A percentile compares a stretch with the other conserved stretches of the same genome.
Evolutionary conservation across 2,329 filamentous ascomycete species (phyloP).

Genomic region (Orbilia blumenaviensis): DNA sequence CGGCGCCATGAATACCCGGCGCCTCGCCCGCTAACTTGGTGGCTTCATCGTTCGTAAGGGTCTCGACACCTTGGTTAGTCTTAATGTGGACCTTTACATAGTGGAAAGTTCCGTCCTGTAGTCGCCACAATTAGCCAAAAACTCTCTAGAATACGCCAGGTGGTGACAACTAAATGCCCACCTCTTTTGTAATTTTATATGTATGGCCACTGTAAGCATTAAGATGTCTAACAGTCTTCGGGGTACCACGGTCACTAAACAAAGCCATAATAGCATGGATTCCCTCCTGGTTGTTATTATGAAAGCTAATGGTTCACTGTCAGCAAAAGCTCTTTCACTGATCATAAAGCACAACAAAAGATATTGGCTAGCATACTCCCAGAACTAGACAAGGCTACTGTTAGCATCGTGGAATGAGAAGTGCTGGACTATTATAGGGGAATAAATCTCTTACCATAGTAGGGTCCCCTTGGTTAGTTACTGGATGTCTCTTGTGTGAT

Average conservation of each 20-base stretch:
- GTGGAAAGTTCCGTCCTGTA: slow-evolving; percentile 70
- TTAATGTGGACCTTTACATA: slow-evolving; percentile 74
- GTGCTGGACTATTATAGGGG: neutral
- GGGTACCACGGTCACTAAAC: slow-evolving; percentile 73
- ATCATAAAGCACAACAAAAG: neutral
- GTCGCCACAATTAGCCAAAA: neutral
- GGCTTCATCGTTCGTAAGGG: slow-evolving; percentile 67
- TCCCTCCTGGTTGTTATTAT: slow-evolving; percentile 67
- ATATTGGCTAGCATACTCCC: slow-evolving; percentile 34
- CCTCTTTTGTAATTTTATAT: slow-evolving; percentile 70
- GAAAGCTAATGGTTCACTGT: slow-evolving; percentile 27
- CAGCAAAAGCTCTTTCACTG: neutral
- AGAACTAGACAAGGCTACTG: slow-evolving; percentile 32
- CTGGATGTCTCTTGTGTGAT: slow-evolving; percentile 63
- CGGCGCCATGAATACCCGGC: slow-evolving; percentile 71
- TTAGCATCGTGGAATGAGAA: neutral
- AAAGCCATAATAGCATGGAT: slow-evolving; percentile 73
- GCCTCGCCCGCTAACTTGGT: slow-evolving; percentile 63
- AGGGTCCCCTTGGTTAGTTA: slow-evolving; percentile 60
- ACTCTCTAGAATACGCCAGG: neutral
- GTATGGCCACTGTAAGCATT: slow-evolving; percentile 75
- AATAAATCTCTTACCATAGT: slow-evolving; percentile 59
- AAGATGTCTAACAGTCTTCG: slow-evolving; percentile 73
- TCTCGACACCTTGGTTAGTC: slow-evolving; percentile 71
- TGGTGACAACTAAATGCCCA: neutral